phyloP scores from a whole-genome alignment of 176 grass and related monocot species.

The Oryza coarctata region DNA sequence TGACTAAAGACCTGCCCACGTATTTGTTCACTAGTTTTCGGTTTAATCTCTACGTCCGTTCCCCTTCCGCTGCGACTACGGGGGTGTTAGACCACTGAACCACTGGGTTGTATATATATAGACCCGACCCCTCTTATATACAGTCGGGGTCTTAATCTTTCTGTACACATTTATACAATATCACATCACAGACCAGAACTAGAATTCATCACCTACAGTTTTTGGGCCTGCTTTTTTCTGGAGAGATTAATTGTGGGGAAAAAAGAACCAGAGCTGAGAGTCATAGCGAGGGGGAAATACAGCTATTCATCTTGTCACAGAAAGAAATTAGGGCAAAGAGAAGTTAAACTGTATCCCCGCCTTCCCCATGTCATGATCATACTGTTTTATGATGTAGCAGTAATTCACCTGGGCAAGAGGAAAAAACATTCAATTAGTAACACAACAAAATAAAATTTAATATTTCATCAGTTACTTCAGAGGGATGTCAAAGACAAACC shows the following conservation, averaged over 20 bases:
- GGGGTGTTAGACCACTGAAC: too few species aligned
- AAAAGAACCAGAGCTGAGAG: not conserved
- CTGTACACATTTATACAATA: too few species aligned
- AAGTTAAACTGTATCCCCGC: slow-evolving; percentile 87
- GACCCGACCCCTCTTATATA: too few species aligned
- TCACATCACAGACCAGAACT: slow-evolving; percentile 17
- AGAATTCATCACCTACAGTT: slow-evolving; percentile 20
- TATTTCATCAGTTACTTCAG: slow-evolving; percentile 11
- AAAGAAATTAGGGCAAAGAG: slow-evolving; percentile 47
- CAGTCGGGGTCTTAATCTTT: too few species aligned
- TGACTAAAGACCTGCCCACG: too few species aligned
- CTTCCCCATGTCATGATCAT: slow-evolving; percentile 71
- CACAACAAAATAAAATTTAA: not conserved
- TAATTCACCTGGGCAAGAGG: slow-evolving; percentile 70
- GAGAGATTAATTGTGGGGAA: not conserved
- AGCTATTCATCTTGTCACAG: not conserved
- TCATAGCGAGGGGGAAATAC: not conserved
- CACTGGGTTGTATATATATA: too few species aligned
- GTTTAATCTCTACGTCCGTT: too few species aligned
- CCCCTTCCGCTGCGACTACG: too few species aligned
- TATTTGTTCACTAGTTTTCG: too few species aligned
- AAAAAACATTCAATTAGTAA: slow-evolving; percentile 15
- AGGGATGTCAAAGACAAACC: slow-evolving; percentile 52
- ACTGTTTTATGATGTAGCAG: slow-evolving; percentile 84
- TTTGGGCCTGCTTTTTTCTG: not conserved